Evolutionary conservation across 108 stramenopile species (phyloP).

Genomic region (Pseudonitzschia multiseries): DNA sequence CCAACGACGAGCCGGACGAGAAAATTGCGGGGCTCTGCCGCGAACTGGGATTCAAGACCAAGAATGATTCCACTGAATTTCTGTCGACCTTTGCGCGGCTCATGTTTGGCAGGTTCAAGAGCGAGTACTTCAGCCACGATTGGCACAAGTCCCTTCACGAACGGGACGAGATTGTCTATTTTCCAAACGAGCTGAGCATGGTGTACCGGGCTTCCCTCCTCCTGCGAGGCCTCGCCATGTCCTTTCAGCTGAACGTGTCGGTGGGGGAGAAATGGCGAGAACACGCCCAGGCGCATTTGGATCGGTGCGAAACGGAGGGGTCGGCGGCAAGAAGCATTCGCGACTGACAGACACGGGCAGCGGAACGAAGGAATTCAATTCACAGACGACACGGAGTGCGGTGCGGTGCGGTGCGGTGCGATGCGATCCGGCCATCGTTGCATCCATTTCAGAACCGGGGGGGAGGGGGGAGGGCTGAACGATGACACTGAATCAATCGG

Average conservation of each 20-base stretch:
- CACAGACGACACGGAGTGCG: too few relatives aligned
- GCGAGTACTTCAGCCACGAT: constrained; percentile 50
- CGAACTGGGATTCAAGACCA: constrained; percentile 58
- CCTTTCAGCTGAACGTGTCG: constrained; percentile 66
- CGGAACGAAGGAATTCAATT: too few relatives aligned
- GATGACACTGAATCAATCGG: too few relatives aligned
- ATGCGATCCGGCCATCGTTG: too few relatives aligned
- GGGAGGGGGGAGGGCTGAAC: too few relatives aligned
- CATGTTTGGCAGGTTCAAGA: constrained; percentile 70
- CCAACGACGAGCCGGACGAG: constrained; percentile 63
- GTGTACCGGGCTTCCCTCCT: constrained; percentile 70
- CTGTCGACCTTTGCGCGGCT: constrained; percentile 66
- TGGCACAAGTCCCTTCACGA: constrained; percentile 70
- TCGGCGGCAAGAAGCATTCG: too few relatives aligned
- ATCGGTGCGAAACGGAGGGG: not conserved
- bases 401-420: too few relatives aligned
- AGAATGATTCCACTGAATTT: constrained; percentile 67
- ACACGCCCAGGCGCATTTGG: constrained; percentile 44
- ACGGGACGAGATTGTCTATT: constrained; percentile 63
- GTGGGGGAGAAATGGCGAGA: constrained; percentile 65
- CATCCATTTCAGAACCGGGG: too few relatives aligned
- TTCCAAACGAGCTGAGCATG: constrained; percentile 74
- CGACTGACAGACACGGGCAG: too few relatives aligned
- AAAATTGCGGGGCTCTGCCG: constrained; percentile 64
- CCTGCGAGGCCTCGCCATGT: constrained; percentile 69